Conservation (phyloP, 2,329 filamentous ascomycete genomes). For the Aspergillus fumigatus region DNA sequence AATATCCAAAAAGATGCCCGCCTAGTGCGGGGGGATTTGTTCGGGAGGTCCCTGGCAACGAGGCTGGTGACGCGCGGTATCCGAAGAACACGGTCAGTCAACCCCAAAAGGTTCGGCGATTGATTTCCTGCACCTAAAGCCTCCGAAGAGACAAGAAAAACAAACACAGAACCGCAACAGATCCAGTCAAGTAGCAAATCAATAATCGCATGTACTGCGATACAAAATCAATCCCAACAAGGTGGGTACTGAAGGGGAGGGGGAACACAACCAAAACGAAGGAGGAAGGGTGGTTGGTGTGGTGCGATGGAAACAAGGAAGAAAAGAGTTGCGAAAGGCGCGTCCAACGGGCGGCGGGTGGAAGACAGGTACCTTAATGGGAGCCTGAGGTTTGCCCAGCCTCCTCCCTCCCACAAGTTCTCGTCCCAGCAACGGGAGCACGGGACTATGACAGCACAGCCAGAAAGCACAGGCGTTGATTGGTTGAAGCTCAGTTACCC, state of each 20-base stretch:
- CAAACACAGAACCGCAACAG: background rate
- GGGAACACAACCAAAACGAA: background rate
- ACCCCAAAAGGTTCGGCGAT: constrained; percentile 23
- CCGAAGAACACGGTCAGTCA: constrained; percentile 31
- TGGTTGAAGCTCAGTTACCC: constrained; percentile 23
- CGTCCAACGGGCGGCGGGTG: constrained; percentile 1
- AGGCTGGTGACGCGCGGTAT: constrained; percentile 29
- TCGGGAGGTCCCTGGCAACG: constrained; percentile 19
- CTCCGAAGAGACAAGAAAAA: constrained; percentile 1
- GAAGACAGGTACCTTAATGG: background rate
- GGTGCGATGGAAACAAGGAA: constrained; percentile 1
- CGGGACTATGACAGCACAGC: background rate
- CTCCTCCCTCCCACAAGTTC: constrained; percentile 1
- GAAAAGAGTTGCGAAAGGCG: constrained; percentile 2
- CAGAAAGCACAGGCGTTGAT: constrained; percentile 3
- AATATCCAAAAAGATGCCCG: constrained; percentile 20
- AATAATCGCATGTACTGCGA: background rate
- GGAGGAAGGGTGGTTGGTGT: constrained; percentile 3
- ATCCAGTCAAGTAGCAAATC: background rate
- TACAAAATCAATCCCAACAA: background rate
- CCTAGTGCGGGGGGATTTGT: constrained; percentile 30
- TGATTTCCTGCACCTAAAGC: constrained; percentile 7
- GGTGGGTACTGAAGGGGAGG: constrained; percentile 9
- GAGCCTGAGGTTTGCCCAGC: constrained; percentile 7
- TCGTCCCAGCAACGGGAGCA: background rate